Base-by-base conservation (phyloP, 768 basidiomycete species). In the Rhodosporidiobolus odoratus region DNA sequence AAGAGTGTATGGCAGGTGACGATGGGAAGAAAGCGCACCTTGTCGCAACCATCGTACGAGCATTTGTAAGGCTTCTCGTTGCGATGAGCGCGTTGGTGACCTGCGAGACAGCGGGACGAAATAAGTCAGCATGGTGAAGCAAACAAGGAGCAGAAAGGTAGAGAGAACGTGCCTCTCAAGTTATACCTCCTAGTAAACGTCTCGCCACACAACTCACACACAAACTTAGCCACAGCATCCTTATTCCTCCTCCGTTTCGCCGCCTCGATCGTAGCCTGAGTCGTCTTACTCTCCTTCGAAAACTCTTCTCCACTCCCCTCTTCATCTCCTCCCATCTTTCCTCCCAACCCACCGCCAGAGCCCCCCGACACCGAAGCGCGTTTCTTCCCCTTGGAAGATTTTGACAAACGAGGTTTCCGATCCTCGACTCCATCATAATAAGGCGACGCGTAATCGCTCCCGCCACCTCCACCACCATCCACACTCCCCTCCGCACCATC, bases 81-180 rank as follows among this genome's bases (percentile, higher is more conserved):
- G 90, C 90, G 92, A 76, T 96, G 94, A 21, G 90, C 92, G 50
- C 94, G 89, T 75, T 96, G 84, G 78, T 97, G 94, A n/a, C 94
- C 88, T 89, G 73, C 66, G 66, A 17, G 37, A 17, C 12, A 48
- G 67, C 47, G 32, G 27, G 38, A 15, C 64, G 19, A 40, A 9
- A 62, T 69, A 48, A 73, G 64, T 2, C 43, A 41, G 47, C 34
- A 40, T 30, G 21, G 34, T 38, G 37, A 15, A 60, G 37, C 17
- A 21, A 32, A 27, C 61, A 41, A 54, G 27, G 16, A 10, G 30
- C 5, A 34, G 50, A 7, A 12, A 23, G 38, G 15, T 34, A 23
- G 13, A 16, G 10, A 21, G 10, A 16, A 66, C 77, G 43, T 74
- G 89, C 89, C 94, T 79, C 93, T 92, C 67, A 96, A 79, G 78